Evolutionary conservation across 805 yeast genomes (phyloP), one percentile per base, ranked within the genome.

Genomic region (Cyberlindnera sargentensis): DNA sequence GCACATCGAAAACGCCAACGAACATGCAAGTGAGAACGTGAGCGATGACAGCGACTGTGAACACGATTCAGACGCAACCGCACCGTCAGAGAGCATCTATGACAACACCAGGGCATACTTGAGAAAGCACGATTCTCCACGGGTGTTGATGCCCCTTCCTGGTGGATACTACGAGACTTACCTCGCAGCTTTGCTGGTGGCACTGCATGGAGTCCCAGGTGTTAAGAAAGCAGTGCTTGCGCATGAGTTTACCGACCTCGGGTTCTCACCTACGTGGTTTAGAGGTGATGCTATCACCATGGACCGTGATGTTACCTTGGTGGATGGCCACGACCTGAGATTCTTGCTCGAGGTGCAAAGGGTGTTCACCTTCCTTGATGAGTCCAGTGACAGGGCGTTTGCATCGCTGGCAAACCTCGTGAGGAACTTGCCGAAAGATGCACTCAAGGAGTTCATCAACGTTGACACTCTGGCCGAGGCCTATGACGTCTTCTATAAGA

Each of bases 241-340:
- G 2, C 64, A 60, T 32, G 53, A 58, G n/a, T 66, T 61, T 44
- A 47, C 51, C 3, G 57, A 60, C 4, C 60, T 69, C 42, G 70
- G 71, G 0, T 70, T 52, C 45, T 51, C 63, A 11, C 61, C 65
- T 4, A 53, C 56, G 37, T 71, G 76, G 76, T 71, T 67, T 64
- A 66, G 52, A 44, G 65, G 62, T 1, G 57, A 54, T 1, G 7
- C 28, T 1, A 34, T 47, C 3, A 27, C 15, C 2, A 24, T 52
- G 2, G 50, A 55, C 4, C 40, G 43, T 10, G 48, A 38, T 3
- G 20, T 41, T 1, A 33, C 49, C 3, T 24, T 23, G 8, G 51
- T 54, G 5, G 61, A 63, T 27, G 56, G 48, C 30, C 53, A 52
- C 6, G 56, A 58, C 39, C 46, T 61, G n/a, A 42, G 52, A 8